Evolutionary conservation across 2,329 filamentous ascomycete genomes (phyloP).

Genomic region (Chrysoporthe cubensis): DNA sequence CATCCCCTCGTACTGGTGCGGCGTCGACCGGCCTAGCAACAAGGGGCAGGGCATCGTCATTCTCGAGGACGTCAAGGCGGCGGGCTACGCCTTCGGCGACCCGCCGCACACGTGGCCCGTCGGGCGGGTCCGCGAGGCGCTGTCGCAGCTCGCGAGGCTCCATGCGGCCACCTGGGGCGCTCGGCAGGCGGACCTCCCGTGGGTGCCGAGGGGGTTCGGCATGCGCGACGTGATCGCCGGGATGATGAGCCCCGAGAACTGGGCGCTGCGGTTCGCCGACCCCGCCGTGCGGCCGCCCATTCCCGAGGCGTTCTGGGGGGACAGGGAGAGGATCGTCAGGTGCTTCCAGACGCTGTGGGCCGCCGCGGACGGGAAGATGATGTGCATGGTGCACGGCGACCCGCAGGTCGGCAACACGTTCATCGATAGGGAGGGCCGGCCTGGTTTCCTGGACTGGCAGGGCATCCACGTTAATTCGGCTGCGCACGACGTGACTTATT

Average conservation of each 20-base stretch:
- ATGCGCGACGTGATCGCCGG: slow-evolving; percentile 41
- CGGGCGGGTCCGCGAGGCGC: slow-evolving; percentile 32
- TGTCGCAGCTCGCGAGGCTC: slow-evolving; percentile 45
- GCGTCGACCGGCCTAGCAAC: slow-evolving; percentile 12
- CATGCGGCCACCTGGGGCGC: slow-evolving; percentile 46
- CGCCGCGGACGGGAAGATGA: slow-evolving; percentile 42
- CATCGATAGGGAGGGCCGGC: slow-evolving; percentile 40
- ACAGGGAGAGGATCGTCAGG: slow-evolving; percentile 17
- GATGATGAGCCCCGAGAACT: slow-evolving; percentile 23
- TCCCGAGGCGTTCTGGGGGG: slow-evolving; percentile 12
- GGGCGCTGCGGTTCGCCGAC: slow-evolving; percentile 19
- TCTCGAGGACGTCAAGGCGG: slow-evolving; percentile 14
- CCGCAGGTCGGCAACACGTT: slow-evolving; percentile 50
- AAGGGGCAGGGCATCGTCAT: slow-evolving; percentile 26
- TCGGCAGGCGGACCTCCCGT: slow-evolving; percentile 37
- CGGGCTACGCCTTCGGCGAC: slow-evolving; percentile 33
- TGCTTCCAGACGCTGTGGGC: slow-evolving; percentile 42
- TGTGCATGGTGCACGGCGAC: slow-evolving; percentile 48
- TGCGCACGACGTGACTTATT: slow-evolving; percentile 49
- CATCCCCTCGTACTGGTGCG: slow-evolving; percentile 17
- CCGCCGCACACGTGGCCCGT: slow-evolving; percentile 23
- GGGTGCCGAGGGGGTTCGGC: slow-evolving; percentile 30
- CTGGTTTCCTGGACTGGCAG: slow-evolving; percentile 49
- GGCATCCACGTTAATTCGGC: slow-evolving; percentile 46
- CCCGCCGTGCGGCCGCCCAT: slow-evolving; percentile 24